Conservation (phyloP, 257 asterid species). For the Solanum bulbocastanum region DNA sequence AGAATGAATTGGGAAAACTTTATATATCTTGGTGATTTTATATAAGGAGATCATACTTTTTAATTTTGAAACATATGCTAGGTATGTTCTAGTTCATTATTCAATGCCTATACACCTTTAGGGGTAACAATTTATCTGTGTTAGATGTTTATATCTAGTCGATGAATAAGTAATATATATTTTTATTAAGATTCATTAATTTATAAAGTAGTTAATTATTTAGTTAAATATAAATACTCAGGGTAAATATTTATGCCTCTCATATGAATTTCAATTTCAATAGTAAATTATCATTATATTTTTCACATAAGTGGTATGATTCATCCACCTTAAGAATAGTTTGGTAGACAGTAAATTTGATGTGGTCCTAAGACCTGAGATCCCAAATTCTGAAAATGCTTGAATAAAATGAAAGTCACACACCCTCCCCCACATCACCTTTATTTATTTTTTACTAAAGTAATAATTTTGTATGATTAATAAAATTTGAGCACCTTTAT, state of each 20-base stretch:
- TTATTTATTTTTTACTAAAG: no score
- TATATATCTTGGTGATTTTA: not conserved
- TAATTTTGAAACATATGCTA: not conserved
- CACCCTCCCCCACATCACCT: not conserved
- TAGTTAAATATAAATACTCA: not conserved
- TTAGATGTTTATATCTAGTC: not conserved
- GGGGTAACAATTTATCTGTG: not conserved
- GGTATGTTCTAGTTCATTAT: not conserved
- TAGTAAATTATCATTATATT: not conserved
- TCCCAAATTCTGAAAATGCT: not conserved
- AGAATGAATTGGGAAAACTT: constrained; percentile 9
- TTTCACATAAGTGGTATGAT: not conserved
- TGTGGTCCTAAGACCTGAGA: not conserved
- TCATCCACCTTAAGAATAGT: not conserved
- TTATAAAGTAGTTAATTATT: not conserved
- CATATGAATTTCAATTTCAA: not conserved
- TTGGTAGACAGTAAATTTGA: not conserved
- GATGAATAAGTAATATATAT: not conserved
- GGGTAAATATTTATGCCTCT: not conserved
- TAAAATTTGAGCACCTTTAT: no score
- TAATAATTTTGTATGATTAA: no score
- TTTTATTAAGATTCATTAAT: not conserved
- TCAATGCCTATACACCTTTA: not conserved
- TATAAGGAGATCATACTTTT: not conserved
- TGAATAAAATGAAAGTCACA: not conserved